Evolutionary conservation across 192 early-diverging fungal genomes (phyloP).

Genomic region (Entomortierella beljakovae): DNA sequence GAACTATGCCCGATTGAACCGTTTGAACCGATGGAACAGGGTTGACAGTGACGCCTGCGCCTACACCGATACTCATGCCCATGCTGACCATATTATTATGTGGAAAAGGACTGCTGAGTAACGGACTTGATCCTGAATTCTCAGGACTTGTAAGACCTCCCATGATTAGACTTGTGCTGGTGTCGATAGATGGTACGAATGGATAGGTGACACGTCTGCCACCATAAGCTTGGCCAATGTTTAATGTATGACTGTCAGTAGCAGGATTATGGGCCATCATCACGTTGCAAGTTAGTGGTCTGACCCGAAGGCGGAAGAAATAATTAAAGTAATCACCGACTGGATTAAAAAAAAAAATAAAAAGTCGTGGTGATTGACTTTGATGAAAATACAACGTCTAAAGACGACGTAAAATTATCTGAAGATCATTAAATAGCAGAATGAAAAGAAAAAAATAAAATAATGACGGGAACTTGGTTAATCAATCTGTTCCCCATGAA

Average conservation of each 20-base stretch:
- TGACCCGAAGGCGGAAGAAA: not conserved
- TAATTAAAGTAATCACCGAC: too few relatives aligned
- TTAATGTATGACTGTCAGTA: not conserved
- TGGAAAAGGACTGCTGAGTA: conserved; percentile 36
- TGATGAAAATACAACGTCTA: too few relatives aligned
- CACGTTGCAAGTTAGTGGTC: not conserved
- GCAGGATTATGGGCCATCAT: not conserved
- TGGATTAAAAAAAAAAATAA: too few relatives aligned
- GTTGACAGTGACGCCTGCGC: conserved; percentile 17
- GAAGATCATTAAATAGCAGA: too few relatives aligned
- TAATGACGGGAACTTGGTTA: too few relatives aligned
- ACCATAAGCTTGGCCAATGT: conserved; percentile 19
- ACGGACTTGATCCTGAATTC: conserved; percentile 43
- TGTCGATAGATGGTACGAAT: conserved; percentile 50
- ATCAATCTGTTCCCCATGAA: too few relatives aligned
- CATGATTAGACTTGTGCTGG: conserved; percentile 36
- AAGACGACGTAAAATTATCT: too few relatives aligned
- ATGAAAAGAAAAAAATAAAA: too few relatives aligned
- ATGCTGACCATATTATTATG: conserved; percentile 3
- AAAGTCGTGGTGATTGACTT: too few relatives aligned
- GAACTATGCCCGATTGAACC: conserved; percentile 19
- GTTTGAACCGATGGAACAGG: conserved; percentile 10
- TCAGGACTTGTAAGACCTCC: conserved; percentile 40
- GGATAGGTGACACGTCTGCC: conserved; percentile 46
- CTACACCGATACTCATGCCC: conserved; percentile 1